Percentiles rank a stretch among this genome's conserved stretches.
Conservation (phyloP, 2,329 filamentous ascomycete species). For the Albifimbria verrucaria region DNA sequence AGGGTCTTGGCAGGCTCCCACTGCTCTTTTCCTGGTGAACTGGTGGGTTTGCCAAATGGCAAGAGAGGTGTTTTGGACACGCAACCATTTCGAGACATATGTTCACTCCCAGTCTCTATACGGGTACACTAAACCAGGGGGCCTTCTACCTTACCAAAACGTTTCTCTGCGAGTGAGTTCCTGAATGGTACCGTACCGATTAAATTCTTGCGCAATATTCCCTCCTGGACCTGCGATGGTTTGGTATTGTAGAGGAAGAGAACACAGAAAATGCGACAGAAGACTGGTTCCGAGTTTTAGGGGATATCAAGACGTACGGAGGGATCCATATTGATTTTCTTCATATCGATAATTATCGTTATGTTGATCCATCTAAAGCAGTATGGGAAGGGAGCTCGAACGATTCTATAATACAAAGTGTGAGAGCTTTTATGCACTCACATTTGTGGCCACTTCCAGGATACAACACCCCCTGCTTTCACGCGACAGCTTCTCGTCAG, state of each 20-base stretch:
- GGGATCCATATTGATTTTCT: background rate
- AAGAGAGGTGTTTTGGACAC: background rate
- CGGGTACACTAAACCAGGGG: background rate
- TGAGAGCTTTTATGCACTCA: background rate
- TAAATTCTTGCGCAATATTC: background rate
- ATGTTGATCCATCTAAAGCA: background rate
- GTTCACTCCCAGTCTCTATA: background rate
- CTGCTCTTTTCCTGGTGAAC: background rate
- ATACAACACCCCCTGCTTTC: background rate
- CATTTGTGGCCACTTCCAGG: background rate
- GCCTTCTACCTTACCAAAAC: background rate
- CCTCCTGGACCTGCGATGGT: background rate
- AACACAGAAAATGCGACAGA: background rate
- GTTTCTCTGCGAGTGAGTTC: background rate
- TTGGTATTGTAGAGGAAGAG: background rate
- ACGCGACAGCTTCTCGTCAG: background rate
- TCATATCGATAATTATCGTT: background rate
- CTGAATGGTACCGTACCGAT: background rate
- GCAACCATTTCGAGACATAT: background rate
- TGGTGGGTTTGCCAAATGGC: background rate
- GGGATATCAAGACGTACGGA: background rate
- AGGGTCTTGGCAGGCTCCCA: background rate
- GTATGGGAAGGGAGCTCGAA: background rate
- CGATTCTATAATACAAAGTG: background rate
- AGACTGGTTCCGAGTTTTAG: background rate